Evolutionary conservation across 352 stramenopile species (phyloP).

Genomic region (Globisporangium paroecandrum): DNA sequence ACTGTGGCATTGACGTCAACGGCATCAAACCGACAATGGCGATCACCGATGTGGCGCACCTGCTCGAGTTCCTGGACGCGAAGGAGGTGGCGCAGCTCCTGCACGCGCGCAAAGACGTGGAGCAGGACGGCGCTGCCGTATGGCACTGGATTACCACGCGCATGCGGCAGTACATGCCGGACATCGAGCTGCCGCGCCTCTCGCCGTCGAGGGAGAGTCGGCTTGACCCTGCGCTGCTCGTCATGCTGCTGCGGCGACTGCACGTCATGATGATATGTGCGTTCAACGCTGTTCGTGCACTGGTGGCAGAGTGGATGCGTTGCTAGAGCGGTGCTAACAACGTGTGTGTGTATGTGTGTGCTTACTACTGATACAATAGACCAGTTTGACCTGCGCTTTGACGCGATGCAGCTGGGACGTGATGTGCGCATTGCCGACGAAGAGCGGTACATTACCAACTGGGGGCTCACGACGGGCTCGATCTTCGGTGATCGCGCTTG

Average conservation of each 20-base stretch:
- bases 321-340: neutral
- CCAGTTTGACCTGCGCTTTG: conserved; percentile 48
- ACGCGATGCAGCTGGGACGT: conserved; percentile 30
- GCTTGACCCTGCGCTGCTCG: conserved; percentile 32
- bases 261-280: conserved; percentile 50
- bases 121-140: conserved; percentile 27
- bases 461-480: conserved; percentile 36
- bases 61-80: conserved; percentile 57
- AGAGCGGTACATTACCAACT: conserved; percentile 40
- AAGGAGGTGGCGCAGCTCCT: conserved; percentile 31
- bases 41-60: conserved; percentile 35
- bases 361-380: conserved; percentile 22
- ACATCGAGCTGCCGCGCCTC: conserved; percentile 24
- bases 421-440: conserved; percentile 45
- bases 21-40: neutral
- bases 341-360: neutral
- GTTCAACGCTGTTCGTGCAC: conserved; percentile 10
- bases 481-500: conserved; percentile 53
- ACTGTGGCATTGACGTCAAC: conserved; percentile 6
- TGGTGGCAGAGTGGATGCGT: neutral
- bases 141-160: conserved; percentile 44
- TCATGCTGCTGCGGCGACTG: conserved; percentile 46
- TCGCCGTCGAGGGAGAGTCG: conserved; percentile 21
- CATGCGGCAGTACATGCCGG: conserved; percentile 22
- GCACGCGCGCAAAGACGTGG: conserved; percentile 25